phyloP scores from a whole-genome alignment of 2,329 filamentous ascomycete species.

The Colletotrichum nymphaeae region DNA sequence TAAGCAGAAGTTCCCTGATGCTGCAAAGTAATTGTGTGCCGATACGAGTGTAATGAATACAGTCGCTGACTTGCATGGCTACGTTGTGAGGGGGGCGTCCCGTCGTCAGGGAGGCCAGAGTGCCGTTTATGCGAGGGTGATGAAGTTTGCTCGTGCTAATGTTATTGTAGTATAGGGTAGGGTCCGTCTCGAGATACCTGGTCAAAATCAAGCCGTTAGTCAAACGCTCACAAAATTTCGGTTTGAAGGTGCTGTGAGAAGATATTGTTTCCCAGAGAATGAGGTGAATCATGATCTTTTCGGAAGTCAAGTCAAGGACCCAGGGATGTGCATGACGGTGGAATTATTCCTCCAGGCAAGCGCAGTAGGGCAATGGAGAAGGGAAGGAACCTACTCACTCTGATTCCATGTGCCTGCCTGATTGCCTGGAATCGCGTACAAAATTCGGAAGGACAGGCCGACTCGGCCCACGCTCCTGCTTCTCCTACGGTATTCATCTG shows the following conservation, averaged over 20 bases:
- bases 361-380: neutral
- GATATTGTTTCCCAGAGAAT: neutral
- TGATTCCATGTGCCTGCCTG: neutral
- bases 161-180: neutral
- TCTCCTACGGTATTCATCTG: neutral
- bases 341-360: neutral
- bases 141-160: slow-evolving; percentile 8
- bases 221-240: neutral
- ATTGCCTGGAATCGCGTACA: neutral
- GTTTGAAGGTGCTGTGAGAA: neutral
- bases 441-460: neutral
- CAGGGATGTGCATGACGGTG: neutral
- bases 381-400: neutral
- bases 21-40: neutral
- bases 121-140: neutral
- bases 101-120: neutral
- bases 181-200: neutral
- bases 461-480: neutral
- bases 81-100: neutral
- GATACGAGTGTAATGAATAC: neutral
- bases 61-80: too few species aligned
- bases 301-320: neutral
- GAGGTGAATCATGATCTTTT: too few species aligned
- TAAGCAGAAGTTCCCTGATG: neutral
- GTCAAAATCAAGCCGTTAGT: neutral